Evolutionary conservation across 2,329 filamentous ascomycete genomes (phyloP).

Genomic region (Xylariaceae sp.): DNA sequence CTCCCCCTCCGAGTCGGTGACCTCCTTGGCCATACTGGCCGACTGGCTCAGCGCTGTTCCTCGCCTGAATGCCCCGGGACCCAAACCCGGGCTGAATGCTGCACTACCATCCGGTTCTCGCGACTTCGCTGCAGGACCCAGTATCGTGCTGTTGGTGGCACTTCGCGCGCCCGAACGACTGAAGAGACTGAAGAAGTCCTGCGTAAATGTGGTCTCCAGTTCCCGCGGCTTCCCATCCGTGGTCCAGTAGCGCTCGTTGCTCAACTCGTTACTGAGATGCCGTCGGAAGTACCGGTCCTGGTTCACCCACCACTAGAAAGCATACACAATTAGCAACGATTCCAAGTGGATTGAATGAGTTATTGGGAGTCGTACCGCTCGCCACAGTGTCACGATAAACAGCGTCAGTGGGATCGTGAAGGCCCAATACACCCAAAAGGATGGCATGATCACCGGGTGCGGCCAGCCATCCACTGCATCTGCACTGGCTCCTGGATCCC

Average conservation of each 20-base stretch:
- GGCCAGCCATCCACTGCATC: slow-evolving; percentile 25
- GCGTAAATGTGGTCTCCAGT: slow-evolving; percentile 37
- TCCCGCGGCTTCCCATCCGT: slow-evolving; percentile 37
- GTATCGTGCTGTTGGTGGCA: slow-evolving; percentile 18
- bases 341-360: too few relatives aligned
- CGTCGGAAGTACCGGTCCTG: slow-evolving; percentile 43
- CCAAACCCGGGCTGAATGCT: slow-evolving; percentile 1
- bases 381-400: slow-evolving; percentile 37
- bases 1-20: slow-evolving; percentile 7
- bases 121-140: slow-evolving; percentile 11
- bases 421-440: slow-evolving; percentile 44
- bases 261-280: slow-evolving; percentile 41
- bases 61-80: slow-evolving; percentile 4
- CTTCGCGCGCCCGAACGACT: slow-evolving; percentile 19
- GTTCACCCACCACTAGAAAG: slow-evolving; percentile 44
- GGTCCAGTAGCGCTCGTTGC: slow-evolving; percentile 45
- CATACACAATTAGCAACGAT: too few relatives aligned
- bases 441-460: slow-evolving; percentile 31
- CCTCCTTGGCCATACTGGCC: not conserved
- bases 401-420: slow-evolving; percentile 39
- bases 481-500: slow-evolving; percentile 27
- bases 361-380: too few relatives aligned
- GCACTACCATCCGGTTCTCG: not conserved
- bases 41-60: slow-evolving; percentile 4
- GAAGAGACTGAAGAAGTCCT: slow-evolving; percentile 37